phyloP scores from a whole-genome alignment of 164 flowering plant species.

The Brasenia schreberi region DNA sequence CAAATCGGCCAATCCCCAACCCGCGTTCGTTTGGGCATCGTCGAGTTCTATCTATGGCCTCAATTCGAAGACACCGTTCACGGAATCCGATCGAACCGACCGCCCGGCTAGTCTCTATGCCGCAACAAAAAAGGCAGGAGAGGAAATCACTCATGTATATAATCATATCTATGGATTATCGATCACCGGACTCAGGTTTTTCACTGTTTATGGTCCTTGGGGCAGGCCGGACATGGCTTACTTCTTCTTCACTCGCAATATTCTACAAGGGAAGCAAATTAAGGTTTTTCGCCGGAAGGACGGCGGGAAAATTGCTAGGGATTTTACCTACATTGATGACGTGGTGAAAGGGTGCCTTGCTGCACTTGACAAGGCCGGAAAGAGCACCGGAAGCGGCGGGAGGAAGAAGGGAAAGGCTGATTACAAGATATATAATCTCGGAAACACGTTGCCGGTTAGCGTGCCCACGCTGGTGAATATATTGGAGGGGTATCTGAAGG shows the following conservation, averaged over 20 bases:
- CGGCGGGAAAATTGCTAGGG: background rate
- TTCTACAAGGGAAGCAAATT: background rate
- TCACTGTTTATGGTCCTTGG: constrained; percentile 31
- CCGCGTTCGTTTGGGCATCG: constrained; percentile 90
- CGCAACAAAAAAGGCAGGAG: constrained; percentile 92
- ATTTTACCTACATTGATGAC: constrained; percentile 1
- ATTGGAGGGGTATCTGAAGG: background rate
- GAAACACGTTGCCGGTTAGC: background rate
- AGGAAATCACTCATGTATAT: constrained; percentile 85
- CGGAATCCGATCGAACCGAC: constrained; percentile 69
- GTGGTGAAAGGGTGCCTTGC: constrained; percentile 1
- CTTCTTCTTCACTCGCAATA: background rate
- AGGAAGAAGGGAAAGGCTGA: background rate
- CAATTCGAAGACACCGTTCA: constrained; percentile 62
- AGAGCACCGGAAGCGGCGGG: background rate
- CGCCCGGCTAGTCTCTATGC: constrained; percentile 90
- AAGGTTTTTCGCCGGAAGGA: background rate
- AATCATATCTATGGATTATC: constrained; percentile 87
- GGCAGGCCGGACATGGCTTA: background rate
- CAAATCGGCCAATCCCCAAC: constrained; percentile 65
- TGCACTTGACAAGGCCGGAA: background rate
- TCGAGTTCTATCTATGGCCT: constrained; percentile 88
- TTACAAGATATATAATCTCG: background rate
- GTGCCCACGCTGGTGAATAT: background rate
- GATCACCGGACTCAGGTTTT: constrained; percentile 69